Percentiles rank a stretch among this genome's conserved stretches.
Conservation (phyloP, 495 filamentous ascomycete genomes). For the Polyplosphaeria fusca region DNA sequence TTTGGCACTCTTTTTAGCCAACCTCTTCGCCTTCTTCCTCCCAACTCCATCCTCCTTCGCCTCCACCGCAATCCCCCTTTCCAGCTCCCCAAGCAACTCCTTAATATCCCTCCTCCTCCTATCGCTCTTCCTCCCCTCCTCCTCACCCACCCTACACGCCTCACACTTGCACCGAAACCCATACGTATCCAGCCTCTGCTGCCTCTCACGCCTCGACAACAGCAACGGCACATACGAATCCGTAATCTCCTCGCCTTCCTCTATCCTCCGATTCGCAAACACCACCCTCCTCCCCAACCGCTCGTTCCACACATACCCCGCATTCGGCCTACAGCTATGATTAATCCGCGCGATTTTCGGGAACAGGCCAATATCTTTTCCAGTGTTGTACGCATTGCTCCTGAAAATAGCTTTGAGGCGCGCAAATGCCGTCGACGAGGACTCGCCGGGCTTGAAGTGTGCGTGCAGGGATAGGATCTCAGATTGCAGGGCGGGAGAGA, state of each 20-base stretch:
- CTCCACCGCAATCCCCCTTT: not conserved
- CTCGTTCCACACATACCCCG: conserved; percentile 21
- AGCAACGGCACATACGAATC: conserved; percentile 24
- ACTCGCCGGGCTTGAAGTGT: conserved; percentile 1
- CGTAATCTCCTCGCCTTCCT: conserved; percentile 23
- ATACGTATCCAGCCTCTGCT: conserved; percentile 18
- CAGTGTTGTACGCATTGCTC: conserved; percentile 26
- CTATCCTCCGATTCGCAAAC: conserved; percentile 14
- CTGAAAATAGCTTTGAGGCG: conserved; percentile 20
- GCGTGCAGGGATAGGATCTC: conserved; percentile 8
- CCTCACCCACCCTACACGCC: conserved; percentile 6
- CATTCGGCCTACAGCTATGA: conserved; percentile 29
- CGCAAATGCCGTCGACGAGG: not conserved
- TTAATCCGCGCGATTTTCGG: conserved; percentile 25
- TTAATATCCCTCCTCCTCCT: conserved; percentile 10
- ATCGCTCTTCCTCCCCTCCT: conserved; percentile 2
- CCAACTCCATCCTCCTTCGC: not conserved
- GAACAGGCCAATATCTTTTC: conserved; percentile 20
- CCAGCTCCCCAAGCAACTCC: conserved; percentile 2
- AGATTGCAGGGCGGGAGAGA: not conserved
- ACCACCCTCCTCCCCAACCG: conserved; percentile 9
- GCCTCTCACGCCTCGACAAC: not conserved
- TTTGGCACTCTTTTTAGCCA: conserved; percentile 3
- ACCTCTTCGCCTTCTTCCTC: conserved; percentile 8
- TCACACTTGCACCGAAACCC: conserved; percentile 27